Percentiles rank a stretch among this genome's conserved stretches.
Evolutionary conservation across 106 monocot genomes (phyloP).

Genomic region (Vanilla planifolia): DNA sequence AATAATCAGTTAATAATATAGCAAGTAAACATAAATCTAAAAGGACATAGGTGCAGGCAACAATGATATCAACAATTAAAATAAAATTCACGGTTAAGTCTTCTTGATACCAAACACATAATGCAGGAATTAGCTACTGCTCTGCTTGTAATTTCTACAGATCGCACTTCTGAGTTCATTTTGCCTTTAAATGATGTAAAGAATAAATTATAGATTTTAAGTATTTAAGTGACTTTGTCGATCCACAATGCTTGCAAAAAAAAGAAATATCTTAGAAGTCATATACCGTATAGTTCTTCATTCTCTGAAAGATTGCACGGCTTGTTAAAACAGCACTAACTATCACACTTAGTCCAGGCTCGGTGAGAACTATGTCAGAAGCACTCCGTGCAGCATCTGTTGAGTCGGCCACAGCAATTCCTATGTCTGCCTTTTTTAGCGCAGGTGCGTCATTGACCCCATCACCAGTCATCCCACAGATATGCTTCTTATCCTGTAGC

Average conservation of each 20-base stretch:
- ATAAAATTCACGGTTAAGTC: too few species aligned
- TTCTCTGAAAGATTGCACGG: constrained; percentile 76
- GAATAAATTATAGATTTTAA: too few species aligned
- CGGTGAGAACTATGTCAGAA: constrained; percentile 74
- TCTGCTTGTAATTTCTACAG: too few species aligned
- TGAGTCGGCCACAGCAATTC: constrained; percentile 72
- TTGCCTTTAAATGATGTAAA: too few species aligned
- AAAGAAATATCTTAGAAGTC: neutral
- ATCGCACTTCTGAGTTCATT: too few species aligned
- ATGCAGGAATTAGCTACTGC: too few species aligned
- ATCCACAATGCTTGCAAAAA: neutral
- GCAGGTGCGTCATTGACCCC: constrained; percentile 80
- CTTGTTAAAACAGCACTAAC: constrained; percentile 78
- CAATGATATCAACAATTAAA: too few species aligned
- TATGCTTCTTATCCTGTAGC: constrained; percentile 68
- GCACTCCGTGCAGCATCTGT: constrained; percentile 76
- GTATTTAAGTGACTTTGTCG: too few species aligned
- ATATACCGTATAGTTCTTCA: constrained; percentile 78
- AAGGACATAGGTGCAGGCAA: too few species aligned
- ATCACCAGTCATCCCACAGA: constrained; percentile 85
- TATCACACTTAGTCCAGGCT: constrained; percentile 75
- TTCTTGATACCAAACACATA: too few species aligned
- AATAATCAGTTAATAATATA: too few species aligned
- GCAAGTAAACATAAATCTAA: too few species aligned
- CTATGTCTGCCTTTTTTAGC: constrained; percentile 70